A percentile compares a stretch with the other conserved stretches of the same genome.
Evolutionary conservation across 2,329 filamentous ascomycete species (phyloP).

Genomic region (Pochonia chlamydosporia): DNA sequence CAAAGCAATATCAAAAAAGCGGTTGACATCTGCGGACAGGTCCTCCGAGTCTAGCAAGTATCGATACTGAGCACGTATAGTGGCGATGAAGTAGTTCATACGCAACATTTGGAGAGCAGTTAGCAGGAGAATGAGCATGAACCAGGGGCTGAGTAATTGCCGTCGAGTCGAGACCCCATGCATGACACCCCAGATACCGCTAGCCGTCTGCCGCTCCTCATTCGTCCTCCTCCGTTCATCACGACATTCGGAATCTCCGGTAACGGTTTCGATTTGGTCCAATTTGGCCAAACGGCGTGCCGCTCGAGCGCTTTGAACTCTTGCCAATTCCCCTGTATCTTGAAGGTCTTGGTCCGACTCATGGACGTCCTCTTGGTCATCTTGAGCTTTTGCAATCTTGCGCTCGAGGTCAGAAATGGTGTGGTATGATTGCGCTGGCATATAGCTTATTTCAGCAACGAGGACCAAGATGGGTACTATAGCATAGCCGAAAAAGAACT

Average conservation of each 20-base stretch:
- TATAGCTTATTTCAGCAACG: too few relatives aligned
- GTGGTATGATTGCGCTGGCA: too few relatives aligned
- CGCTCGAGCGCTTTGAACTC: too few relatives aligned
- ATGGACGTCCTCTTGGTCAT: too few relatives aligned
- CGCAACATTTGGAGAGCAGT: slow-evolving; percentile 38
- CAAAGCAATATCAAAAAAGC: slow-evolving; percentile 43
- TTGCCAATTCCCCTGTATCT: too few relatives aligned
- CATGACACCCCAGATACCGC: slow-evolving; percentile 63
- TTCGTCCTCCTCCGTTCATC: slow-evolving; percentile 23
- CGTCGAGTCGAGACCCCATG: slow-evolving; percentile 55
- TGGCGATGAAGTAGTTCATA: slow-evolving; percentile 44
- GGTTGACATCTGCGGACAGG: slow-evolving; percentile 29
- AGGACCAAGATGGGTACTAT: too few relatives aligned
- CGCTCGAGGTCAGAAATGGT: too few relatives aligned
- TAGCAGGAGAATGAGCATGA: slow-evolving; percentile 62
- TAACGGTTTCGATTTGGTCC: background rate
- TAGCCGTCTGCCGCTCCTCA: slow-evolving; percentile 43
- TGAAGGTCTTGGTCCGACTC: too few relatives aligned
- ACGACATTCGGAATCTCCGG: background rate
- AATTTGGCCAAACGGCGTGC: background rate
- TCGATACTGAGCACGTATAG: slow-evolving; percentile 63
- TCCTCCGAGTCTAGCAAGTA: slow-evolving; percentile 54
- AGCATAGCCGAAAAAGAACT: too few relatives aligned
- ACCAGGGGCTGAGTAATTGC: slow-evolving; percentile 64
- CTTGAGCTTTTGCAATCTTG: too few relatives aligned